These are phyloP conservation scores for Leccinum sublutescens DNA, from an alignment of 768 basidiomycete species.

Conservation along the genomic window DNA sequence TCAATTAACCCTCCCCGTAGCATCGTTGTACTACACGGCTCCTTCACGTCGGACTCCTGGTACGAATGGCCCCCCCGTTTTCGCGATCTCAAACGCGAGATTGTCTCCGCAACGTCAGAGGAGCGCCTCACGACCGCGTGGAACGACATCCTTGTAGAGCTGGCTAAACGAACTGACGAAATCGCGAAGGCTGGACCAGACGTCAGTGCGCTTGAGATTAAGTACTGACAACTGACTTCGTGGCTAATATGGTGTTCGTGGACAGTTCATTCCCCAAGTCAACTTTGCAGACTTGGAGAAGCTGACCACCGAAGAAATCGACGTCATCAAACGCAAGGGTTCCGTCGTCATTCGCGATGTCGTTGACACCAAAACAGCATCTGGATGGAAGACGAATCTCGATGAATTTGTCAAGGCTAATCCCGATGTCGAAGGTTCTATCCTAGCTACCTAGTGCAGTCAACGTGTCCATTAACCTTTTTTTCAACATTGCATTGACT, in stretches of 20 bases:
- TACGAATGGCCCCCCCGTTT: constrained; percentile 41
- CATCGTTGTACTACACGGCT: no score
- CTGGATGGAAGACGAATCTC: constrained; percentile 56
- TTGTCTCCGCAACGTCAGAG: constrained; percentile 50
- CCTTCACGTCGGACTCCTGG: constrained; percentile 13
- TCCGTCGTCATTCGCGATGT: constrained; percentile 61
- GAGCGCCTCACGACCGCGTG: constrained; percentile 51
- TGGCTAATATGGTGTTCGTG: not conserved
- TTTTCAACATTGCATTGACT: not conserved
- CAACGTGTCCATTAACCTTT: not conserved
- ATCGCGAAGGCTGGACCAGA: constrained; percentile 49
- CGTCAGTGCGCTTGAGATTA: constrained; percentile 33
- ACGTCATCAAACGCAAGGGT: constrained; percentile 52
- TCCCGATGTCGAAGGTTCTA: constrained; percentile 51
- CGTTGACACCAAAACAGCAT: constrained; percentile 54
- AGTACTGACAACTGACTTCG: not conserved
- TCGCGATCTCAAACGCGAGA: constrained; percentile 54
- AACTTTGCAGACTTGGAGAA: constrained; percentile 51
- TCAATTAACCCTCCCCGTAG: not conserved
- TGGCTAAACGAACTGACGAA: constrained; percentile 44
- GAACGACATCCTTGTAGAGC: constrained; percentile 53
- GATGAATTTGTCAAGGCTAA: constrained; percentile 57
- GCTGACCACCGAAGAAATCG: constrained; percentile 45
- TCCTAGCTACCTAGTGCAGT: not conserved
- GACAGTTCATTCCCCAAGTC: constrained; percentile 61